Conservation (phyloP, 257 asterid species). For the Solanum stenotomum region DNA sequence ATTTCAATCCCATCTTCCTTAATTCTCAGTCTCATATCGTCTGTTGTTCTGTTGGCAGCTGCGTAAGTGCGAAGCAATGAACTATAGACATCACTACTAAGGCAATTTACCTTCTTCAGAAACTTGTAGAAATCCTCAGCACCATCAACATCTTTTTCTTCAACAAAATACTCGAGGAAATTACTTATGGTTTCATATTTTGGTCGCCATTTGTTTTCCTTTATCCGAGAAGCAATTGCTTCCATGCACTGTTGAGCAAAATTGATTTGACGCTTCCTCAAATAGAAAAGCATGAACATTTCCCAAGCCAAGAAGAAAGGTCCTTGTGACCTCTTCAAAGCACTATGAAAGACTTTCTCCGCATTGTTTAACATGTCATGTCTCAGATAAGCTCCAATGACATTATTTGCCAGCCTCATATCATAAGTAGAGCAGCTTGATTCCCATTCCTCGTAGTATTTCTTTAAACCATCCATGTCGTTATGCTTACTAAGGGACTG, state of each 20-base stretch:
- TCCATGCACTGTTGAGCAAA: slow-evolving; percentile 35
- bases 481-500: slow-evolving; percentile 49
- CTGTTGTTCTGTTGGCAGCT: slow-evolving; percentile 35
- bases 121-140: slow-evolving; percentile 51
- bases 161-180: slow-evolving; percentile 30
- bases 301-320: slow-evolving; percentile 50
- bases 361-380: slow-evolving; percentile 55
- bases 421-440: slow-evolving; percentile 37
- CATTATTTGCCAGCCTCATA: slow-evolving; percentile 40
- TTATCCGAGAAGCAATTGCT: slow-evolving; percentile 14
- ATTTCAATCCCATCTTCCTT: slow-evolving; percentile 41
- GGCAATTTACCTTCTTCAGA: slow-evolving; percentile 45
- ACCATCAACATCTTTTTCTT: slow-evolving; percentile 35
- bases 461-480: slow-evolving; percentile 51
- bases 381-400: slow-evolving; percentile 35
- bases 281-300: slow-evolving; percentile 33
- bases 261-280: slow-evolving; percentile 23
- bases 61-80: slow-evolving; percentile 39
- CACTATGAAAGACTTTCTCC: slow-evolving; percentile 22
- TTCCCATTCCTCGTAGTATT: slow-evolving; percentile 71
- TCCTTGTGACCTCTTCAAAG: slow-evolving; percentile 32
- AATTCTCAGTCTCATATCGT: slow-evolving; percentile 31
- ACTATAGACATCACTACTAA: slow-evolving; percentile 21
- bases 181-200: slow-evolving; percentile 12
- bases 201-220: slow-evolving; percentile 32